phyloP scores from a whole-genome alignment of 495 filamentous ascomycete genomes.

The Margaritispora aquatica region DNA sequence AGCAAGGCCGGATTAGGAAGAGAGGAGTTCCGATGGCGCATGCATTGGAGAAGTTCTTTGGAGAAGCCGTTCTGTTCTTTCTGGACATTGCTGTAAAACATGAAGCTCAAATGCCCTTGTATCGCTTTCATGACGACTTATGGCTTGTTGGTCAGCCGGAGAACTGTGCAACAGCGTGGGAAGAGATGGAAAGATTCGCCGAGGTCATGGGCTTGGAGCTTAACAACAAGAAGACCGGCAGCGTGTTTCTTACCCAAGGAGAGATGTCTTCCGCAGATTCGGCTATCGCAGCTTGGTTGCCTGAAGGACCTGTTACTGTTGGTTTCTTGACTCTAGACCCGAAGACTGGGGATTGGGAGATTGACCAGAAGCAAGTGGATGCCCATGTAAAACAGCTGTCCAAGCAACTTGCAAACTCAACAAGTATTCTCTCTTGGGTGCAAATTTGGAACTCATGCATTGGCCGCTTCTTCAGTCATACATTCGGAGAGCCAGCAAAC shows the following conservation, averaged over 20 bases:
- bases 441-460: constrained; percentile 63
- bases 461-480: constrained; percentile 57
- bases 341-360: constrained; percentile 47
- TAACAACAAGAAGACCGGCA: constrained; percentile 57
- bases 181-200: constrained; percentile 47
- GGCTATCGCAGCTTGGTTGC: constrained; percentile 31
- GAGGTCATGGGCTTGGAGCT: constrained; percentile 52
- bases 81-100: constrained; percentile 64
- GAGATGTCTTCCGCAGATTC: constrained; percentile 16
- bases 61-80: constrained; percentile 58
- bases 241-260: constrained; percentile 35
- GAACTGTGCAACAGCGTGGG: constrained; percentile 53
- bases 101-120: constrained; percentile 47
- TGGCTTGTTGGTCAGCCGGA: constrained; percentile 59
- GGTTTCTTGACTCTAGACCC: constrained; percentile 56
- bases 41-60: constrained; percentile 52
- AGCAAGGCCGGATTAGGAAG: constrained; percentile 35
- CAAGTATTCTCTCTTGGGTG: constrained; percentile 57
- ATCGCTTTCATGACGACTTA: constrained; percentile 64
- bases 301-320: constrained; percentile 53
- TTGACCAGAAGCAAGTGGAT: constrained; percentile 56
- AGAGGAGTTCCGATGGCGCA: constrained; percentile 60
- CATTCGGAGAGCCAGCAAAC: constrained; percentile 57
- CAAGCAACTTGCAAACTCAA: constrained; percentile 46
- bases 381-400: constrained; percentile 55